Evolutionary conservation across 176 grass and related monocot genomes (phyloP).

Genomic region (Musa itinerans): DNA sequence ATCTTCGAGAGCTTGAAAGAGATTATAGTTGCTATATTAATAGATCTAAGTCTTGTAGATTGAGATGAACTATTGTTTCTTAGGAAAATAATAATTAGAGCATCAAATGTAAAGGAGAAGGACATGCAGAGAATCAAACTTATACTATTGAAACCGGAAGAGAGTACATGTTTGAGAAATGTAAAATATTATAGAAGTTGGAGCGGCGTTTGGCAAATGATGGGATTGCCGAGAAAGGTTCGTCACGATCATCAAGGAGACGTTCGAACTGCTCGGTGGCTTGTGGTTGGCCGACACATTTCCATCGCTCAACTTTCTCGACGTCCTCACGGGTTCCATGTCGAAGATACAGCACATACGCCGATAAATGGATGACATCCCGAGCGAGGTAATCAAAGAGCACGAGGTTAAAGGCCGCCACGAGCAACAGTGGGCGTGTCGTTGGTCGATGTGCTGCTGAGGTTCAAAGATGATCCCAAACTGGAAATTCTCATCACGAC

Average conservation of each 20-base stretch:
- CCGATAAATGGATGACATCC: neutral
- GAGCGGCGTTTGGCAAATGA: conserved; percentile 38
- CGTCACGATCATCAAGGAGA: too few species aligned
- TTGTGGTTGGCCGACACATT: neutral
- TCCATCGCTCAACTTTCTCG: neutral
- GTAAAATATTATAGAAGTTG: too few species aligned
- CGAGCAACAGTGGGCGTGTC: neutral
- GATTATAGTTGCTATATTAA: too few species aligned
- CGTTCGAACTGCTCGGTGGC: too few species aligned
- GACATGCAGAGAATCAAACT: too few species aligned
- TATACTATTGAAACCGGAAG: too few species aligned
- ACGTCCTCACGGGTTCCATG: neutral
- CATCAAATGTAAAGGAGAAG: too few species aligned
- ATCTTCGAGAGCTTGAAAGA: too few species aligned
- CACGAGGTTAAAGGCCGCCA: neutral
- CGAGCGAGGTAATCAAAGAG: neutral
- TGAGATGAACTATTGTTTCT: too few species aligned
- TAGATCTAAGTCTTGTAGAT: too few species aligned
- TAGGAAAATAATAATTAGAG: too few species aligned
- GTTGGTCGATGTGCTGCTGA: neutral
- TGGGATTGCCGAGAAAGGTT: conserved; percentile 33
- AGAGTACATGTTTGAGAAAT: too few species aligned
- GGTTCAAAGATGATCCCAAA: neutral
- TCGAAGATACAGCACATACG: neutral
- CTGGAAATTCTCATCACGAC: neutral